Evolutionary conservation across 257 asterid genomes (phyloP).

Genomic region (Parsonsia alboflavescens): DNA sequence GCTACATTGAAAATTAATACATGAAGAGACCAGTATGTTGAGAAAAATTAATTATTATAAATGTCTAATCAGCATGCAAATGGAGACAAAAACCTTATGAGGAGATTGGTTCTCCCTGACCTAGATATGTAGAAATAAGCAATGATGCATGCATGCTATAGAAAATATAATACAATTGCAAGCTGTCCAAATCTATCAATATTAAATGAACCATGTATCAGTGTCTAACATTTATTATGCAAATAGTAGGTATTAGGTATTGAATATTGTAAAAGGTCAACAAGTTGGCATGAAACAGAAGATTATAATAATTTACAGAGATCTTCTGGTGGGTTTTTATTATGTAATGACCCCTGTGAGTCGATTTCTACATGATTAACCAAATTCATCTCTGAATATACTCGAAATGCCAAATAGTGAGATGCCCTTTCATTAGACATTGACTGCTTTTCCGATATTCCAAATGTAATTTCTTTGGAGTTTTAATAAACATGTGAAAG

Average conservation of each 20-base stretch:
- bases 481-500: background rate
- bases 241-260: conserved; percentile 8
- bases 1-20: background rate
- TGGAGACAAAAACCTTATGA: background rate
- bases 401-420: background rate
- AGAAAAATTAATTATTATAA: background rate
- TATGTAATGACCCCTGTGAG: background rate
- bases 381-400: background rate
- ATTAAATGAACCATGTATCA: background rate
- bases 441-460: background rate
- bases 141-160: conserved; percentile 5
- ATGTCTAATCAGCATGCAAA: conserved; percentile 5
- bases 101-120: conserved; percentile 1
- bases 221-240: background rate
- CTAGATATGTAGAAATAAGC: background rate
- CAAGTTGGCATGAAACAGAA: background rate
- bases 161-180: background rate
- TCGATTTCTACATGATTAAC: background rate
- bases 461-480: background rate
- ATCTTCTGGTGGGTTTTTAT: background rate
- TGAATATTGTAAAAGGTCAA: background rate
- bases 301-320: background rate
- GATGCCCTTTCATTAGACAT: background rate
- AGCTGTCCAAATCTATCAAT: background rate
- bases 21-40: background rate